phyloP scores from a whole-genome alignment of 495 filamentous ascomycete species.

The Aspergillus avenaceus region DNA sequence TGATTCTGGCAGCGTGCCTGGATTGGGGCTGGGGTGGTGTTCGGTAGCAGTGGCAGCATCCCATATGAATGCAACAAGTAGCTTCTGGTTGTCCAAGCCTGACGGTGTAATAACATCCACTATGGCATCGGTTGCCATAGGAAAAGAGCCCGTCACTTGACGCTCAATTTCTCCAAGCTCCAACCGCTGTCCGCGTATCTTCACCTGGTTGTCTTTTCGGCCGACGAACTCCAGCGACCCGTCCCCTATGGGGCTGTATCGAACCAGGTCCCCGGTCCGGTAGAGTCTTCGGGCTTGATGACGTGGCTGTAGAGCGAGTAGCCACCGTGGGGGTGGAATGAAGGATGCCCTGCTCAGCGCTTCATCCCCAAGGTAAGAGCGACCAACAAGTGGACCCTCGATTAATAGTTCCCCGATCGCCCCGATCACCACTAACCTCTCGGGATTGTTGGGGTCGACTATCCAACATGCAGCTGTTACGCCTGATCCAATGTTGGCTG shows the following conservation, averaged over 20 bases:
- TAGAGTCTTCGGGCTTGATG: conserved; percentile 23
- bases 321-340: conserved; percentile 42
- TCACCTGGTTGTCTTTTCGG: conserved; percentile 28
- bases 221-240: conserved; percentile 35
- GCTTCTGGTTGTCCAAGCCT: neutral
- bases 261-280: conserved; percentile 50
- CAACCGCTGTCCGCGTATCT: conserved; percentile 31
- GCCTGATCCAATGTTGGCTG: conserved; percentile 3
- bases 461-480: conserved; percentile 20
- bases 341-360: conserved; percentile 40
- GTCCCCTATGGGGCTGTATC: conserved; percentile 28
- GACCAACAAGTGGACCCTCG: conserved; percentile 28
- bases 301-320: conserved; percentile 5
- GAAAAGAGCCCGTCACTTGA: neutral
- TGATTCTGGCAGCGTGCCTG: no score
- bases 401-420: conserved; percentile 30
- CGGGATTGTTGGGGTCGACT: conserved; percentile 26
- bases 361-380: conserved; percentile 40
- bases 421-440: conserved; percentile 15
- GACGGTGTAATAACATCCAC: neutral
- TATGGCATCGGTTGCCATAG: neutral
- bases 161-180: conserved; percentile 34
- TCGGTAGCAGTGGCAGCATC: neutral
- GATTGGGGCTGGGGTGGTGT: no score
- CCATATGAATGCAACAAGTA: conserved; percentile 38